These are phyloP conservation scores for Termitomyces sp. DNA, from an alignment of 768 basidiomycete species.

Conservation along the genomic window DNA sequence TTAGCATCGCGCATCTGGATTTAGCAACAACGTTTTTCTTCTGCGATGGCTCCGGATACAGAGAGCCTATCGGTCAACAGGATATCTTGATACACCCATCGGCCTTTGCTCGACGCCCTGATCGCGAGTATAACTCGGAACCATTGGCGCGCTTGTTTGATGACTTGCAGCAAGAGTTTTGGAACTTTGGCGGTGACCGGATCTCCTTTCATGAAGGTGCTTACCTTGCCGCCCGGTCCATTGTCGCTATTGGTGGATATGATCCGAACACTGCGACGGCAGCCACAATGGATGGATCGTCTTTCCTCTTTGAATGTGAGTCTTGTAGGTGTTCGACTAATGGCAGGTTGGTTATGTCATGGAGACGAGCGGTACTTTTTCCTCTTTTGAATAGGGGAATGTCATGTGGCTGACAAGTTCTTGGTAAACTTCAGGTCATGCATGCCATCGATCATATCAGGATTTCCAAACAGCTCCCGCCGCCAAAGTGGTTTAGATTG, in stretches of 20 bases:
- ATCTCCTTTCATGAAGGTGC: conserved; percentile 17
- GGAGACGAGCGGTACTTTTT: conserved; percentile 16
- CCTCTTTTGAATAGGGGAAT: conserved; percentile 39
- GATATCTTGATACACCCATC: conserved; percentile 16
- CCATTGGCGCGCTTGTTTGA: conserved; percentile 16
- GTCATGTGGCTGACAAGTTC: conserved; percentile 1
- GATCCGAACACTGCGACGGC: conserved; percentile 19
- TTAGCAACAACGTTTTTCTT: conserved; percentile 23
- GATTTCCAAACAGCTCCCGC: background rate
- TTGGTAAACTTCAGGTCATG: conserved; percentile 6
- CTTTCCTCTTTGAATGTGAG: conserved; percentile 21
- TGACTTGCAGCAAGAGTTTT: conserved; percentile 18
- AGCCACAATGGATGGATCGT: conserved; percentile 19
- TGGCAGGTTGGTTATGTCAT: conserved; percentile 20
- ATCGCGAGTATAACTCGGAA: conserved; percentile 5
- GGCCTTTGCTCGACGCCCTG: conserved; percentile 9
- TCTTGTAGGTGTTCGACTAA: conserved; percentile 11
- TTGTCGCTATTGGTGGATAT: conserved; percentile 15
- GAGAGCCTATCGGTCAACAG: conserved; percentile 16
- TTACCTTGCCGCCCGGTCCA: conserved; percentile 12
- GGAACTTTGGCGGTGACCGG: conserved; percentile 16
- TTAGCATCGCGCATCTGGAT: conserved; percentile 10
- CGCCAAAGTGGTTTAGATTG: conserved; percentile 8
- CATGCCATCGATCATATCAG: conserved; percentile 14
- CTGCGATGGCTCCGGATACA: conserved; percentile 9